Percentiles rank a stretch among this genome's conserved stretches.
Evolutionary conservation across 2,329 filamentous ascomycete genomes (phyloP).

Genomic region (Anisogramma anomala): DNA sequence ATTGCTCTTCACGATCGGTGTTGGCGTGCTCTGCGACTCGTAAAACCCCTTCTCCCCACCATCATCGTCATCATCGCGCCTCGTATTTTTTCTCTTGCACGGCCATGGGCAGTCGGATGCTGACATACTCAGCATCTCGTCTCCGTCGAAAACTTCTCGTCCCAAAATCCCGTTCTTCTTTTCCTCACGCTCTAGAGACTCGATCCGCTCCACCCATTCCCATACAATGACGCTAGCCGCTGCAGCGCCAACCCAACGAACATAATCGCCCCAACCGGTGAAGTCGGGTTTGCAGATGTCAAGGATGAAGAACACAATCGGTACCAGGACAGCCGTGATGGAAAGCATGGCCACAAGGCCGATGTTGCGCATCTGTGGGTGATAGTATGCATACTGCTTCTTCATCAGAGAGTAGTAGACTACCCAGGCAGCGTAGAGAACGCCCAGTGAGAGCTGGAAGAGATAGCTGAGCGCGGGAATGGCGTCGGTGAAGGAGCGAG

Average conservation of each 20-base stretch:
- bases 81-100: slow-evolving; percentile 25
- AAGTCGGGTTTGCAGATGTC: slow-evolving; percentile 79
- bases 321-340: slow-evolving; percentile 70
- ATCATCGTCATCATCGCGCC: slow-evolving; percentile 20
- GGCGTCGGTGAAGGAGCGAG: slow-evolving; percentile 72
- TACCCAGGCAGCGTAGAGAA: slow-evolving; percentile 87
- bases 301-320: slow-evolving; percentile 84
- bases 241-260: slow-evolving; percentile 89
- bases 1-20: slow-evolving; percentile 21
- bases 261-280: slow-evolving; percentile 88
- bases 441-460: slow-evolving; percentile 74
- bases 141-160: slow-evolving; percentile 83
- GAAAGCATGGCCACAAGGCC: slow-evolving; percentile 69
- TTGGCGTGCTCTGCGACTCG: slow-evolving; percentile 13
- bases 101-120: slow-evolving; percentile 39
- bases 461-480: slow-evolving; percentile 85
- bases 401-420: slow-evolving; percentile 91
- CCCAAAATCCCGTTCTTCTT: slow-evolving; percentile 89
- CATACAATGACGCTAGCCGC: slow-evolving; percentile 94
- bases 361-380: slow-evolving; percentile 83
- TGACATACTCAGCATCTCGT: slow-evolving; percentile 71
- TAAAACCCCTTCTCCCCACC: slow-evolving; percentile 20
- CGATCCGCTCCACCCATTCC: slow-evolving; percentile 96
- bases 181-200: slow-evolving; percentile 82
- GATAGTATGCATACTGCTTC: slow-evolving; percentile 81